Base-by-base conservation (phyloP, 495 filamentous ascomycete genomes). In the Schizothecium vesticola region DNA sequence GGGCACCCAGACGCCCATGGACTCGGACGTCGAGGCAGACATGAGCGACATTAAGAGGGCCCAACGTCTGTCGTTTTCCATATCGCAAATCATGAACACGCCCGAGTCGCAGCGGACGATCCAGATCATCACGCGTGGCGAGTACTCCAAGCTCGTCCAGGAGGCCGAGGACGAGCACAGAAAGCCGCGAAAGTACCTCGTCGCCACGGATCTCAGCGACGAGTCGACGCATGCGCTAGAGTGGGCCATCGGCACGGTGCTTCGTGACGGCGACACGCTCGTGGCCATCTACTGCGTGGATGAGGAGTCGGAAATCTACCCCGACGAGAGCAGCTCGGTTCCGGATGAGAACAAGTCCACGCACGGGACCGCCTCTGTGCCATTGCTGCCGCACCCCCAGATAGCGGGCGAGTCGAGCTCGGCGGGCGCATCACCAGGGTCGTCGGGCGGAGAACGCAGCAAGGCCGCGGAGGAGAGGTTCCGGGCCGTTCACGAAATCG, bases 191-290 rank as follows among this genome's bases (percentile, higher is more conserved):
- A 94, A 92, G 63, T 99, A 97, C 76, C 80, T 99, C 7, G 92
- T 97, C 10, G 93, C 95, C 10, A 97, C 92, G 1, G 95, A 98
- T 77, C 79, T 97, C 33, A 96, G 92, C 71, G 91, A 93, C 56
- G 95, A 99, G 80, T 94, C 94, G 4, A 90, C 92, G 11, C 93
- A 97, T 77, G 95, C 95, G 11, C 80, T 98, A 28, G 95, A 98
- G 76, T 99, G 94, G 94, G 96, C 93, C 0, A 94, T 99, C 63
- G 95, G 95, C 56, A 96, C 92, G 3, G 90, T 98, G n/a, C 85
- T 99, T 9, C 86, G 95, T 58, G 93, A 97, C 74, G 95, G 95
- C 19, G 95, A 99, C 77, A 98, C 94, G 1, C 84, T 99, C 51
- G 86, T 96, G 64, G 92, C 92, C 23, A 91, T 99, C 63, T 97